Evolutionary conservation across 1,139 yeast species (phyloP).

Genomic region (Nadsonia commutata): DNA sequence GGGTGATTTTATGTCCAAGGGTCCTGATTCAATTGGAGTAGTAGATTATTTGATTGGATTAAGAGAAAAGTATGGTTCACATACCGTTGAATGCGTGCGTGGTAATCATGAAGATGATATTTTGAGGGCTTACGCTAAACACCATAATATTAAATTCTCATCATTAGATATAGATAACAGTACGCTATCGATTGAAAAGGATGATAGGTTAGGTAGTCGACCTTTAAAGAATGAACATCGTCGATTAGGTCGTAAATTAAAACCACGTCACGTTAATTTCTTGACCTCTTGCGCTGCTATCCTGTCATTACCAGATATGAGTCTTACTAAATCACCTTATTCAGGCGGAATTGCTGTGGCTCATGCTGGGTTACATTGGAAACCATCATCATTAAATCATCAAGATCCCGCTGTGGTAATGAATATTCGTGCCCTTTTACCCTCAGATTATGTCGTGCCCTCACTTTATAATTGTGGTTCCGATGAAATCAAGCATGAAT

Average conservation of each 20-base stretch:
- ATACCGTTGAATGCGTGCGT: slow-evolving; percentile 51
- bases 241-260: slow-evolving; percentile 46
- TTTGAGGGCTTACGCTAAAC: slow-evolving; percentile 42
- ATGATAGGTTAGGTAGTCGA: slow-evolving; percentile 28
- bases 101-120: slow-evolving; percentile 81
- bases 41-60: slow-evolving; percentile 43
- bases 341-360: slow-evolving; percentile 40
- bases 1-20: slow-evolving; percentile 82
- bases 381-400: slow-evolving; percentile 32
- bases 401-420: slow-evolving; percentile 49
- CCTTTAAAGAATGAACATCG: too few relatives aligned
- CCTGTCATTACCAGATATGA: slow-evolving; percentile 19
- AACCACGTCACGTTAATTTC: slow-evolving; percentile 46
- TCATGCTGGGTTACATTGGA: slow-evolving; percentile 69
- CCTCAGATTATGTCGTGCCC: slow-evolving; percentile 41
- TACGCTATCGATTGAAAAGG: slow-evolving; percentile 4
- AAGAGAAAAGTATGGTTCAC: background rate
- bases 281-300: slow-evolving; percentile 50
- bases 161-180: slow-evolving; percentile 8
- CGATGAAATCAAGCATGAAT: background rate
- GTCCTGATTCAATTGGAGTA: slow-evolving; percentile 59
- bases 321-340: slow-evolving; percentile 45
- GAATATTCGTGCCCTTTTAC: slow-evolving; percentile 45
- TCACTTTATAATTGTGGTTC: slow-evolving; percentile 17
- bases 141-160: slow-evolving; percentile 31